Base-by-base conservation (phyloP, 129 eudicot species). In the Dittrichia graveolens region DNA sequence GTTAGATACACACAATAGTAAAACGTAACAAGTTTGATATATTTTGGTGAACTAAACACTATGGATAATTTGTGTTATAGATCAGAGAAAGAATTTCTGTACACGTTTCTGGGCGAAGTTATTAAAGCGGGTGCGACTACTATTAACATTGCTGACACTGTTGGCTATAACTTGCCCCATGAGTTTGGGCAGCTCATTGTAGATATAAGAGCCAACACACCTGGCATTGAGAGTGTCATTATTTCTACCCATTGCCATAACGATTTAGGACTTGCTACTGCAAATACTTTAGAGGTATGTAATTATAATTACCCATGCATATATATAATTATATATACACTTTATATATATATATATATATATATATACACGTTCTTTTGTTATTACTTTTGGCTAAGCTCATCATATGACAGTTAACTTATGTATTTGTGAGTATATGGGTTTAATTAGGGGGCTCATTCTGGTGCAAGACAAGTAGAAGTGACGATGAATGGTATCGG, bases 191-290 rank as follows among this genome's bases (percentile, higher is more conserved):
- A 68, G 12, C 67, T 80, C 10, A 74, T 75, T 60, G 69, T 64
- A 0, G 84, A 80, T 45, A 75, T 74, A 11, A 66, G 68, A 61
- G 59, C 74, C 56, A 74, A 71, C 19, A 60, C 72, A 11, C 57
- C 50, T 18, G 84, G 84, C 15, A 66, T 74, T 48, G 80, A 80
- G 11, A 68, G 74, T 68, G 84, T 74, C 9, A 75, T 80, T 4
- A 41, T 80, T 0, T 65, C 80, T 2, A 80, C 80, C 3, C 84
- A 80, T 11, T 80, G 83, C 31, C 83, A 73, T 4, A 59, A 79
- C 34, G 83, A 79, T 73, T 43, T 73, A 45, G 84, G 84, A 19
- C 76, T 80, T 74, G 43, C 76, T 19, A 74, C 80, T 24, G 84
- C 84, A 35, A 80, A 80, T 67, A 80, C 84, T 11, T 41, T 80